phyloP scores from a whole-genome alignment of 352 stramenopile genomes.

The Blastocystis sp. region DNA sequence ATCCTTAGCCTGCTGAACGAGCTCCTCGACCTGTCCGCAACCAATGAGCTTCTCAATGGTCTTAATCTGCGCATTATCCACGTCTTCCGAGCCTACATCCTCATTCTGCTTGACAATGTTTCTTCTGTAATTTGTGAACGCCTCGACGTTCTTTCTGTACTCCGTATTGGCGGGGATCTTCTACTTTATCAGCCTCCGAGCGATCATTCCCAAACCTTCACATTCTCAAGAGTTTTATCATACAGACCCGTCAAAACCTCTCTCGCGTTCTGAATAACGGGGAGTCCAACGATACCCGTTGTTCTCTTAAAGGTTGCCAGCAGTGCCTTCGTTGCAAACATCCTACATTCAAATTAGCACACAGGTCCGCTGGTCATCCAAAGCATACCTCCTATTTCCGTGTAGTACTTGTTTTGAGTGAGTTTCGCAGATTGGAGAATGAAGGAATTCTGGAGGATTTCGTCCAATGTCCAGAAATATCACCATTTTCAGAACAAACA shows the following conservation, averaged over 20 bases:
- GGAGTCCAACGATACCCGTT: slow-evolving; percentile 48
- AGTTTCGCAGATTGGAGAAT: not conserved
- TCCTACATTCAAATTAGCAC: slow-evolving; percentile 21
- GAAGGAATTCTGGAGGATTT: not conserved
- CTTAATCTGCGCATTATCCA: slow-evolving; percentile 18
- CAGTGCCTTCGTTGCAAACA: slow-evolving; percentile 55
- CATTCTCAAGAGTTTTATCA: slow-evolving; percentile 55
- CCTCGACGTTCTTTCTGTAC: slow-evolving; percentile 56
- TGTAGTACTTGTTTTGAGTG: not conserved
- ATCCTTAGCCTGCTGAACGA: slow-evolving; percentile 53
- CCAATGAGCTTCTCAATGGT: slow-evolving; percentile 55
- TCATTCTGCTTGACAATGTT: slow-evolving; percentile 41
- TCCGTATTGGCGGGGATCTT: slow-evolving; percentile 49
- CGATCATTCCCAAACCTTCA: not conserved
- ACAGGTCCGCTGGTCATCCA: not conserved
- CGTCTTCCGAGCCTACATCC: not conserved
- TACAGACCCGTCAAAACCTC: slow-evolving; percentile 40
- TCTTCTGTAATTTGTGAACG: slow-evolving; percentile 51
- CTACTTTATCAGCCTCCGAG: not conserved
- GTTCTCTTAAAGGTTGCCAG: slow-evolving; percentile 32
- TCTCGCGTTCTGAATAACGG: slow-evolving; percentile 53
- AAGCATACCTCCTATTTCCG: slow-evolving; percentile 4
- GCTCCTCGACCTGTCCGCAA: slow-evolving; percentile 51
- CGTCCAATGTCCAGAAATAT: not conserved
- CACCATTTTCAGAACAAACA: slow-evolving; percentile 29